Percentiles rank a stretch among this genome's conserved stretches.
Conservation (phyloP, 2,329 filamentous ascomycete genomes). For the Aspergillus bombycis region DNA sequence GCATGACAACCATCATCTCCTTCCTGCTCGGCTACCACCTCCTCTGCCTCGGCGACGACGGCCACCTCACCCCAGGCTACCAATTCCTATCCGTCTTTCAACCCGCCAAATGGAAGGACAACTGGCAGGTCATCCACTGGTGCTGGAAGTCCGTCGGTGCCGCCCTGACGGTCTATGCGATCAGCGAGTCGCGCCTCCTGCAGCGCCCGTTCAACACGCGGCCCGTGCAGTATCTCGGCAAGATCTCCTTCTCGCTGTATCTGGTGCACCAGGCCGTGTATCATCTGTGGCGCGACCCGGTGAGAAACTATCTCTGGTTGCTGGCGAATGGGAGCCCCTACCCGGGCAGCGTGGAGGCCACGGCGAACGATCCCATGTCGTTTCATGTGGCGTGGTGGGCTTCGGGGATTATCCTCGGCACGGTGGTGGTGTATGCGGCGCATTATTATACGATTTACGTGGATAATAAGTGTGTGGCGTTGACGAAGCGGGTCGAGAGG, state of each 20-base stretch:
- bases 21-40: slow-evolving; percentile 24
- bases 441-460: slow-evolving; percentile 26
- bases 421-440: slow-evolving; percentile 14
- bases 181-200: slow-evolving; percentile 21
- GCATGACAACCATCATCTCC: slow-evolving; percentile 2
- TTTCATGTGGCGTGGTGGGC: slow-evolving; percentile 23
- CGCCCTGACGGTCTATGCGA: slow-evolving; percentile 22
- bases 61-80: slow-evolving; percentile 24
- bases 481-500: slow-evolving; percentile 22
- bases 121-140: slow-evolving; percentile 22
- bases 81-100: slow-evolving; percentile 20
- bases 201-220: slow-evolving; percentile 23
- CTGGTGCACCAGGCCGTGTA: slow-evolving; percentile 29
- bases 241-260: slow-evolving; percentile 37
- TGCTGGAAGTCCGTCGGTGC: slow-evolving; percentile 26
- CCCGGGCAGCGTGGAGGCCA: slow-evolving; percentile 16
- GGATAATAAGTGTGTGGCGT: slow-evolving; percentile 23
- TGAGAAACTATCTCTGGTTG: slow-evolving; percentile 21
- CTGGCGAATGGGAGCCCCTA: slow-evolving; percentile 17
- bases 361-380: slow-evolving; percentile 7
- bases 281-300: slow-evolving; percentile 19
- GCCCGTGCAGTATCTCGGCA: slow-evolving; percentile 31
- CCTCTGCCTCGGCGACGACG: slow-evolving; percentile 26
- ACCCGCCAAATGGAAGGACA: slow-evolving; percentile 22
- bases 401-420: slow-evolving; percentile 19